phyloP scores from a whole-genome alignment of 805 yeast species.

The Wickerhamiella hasegawae region DNA sequence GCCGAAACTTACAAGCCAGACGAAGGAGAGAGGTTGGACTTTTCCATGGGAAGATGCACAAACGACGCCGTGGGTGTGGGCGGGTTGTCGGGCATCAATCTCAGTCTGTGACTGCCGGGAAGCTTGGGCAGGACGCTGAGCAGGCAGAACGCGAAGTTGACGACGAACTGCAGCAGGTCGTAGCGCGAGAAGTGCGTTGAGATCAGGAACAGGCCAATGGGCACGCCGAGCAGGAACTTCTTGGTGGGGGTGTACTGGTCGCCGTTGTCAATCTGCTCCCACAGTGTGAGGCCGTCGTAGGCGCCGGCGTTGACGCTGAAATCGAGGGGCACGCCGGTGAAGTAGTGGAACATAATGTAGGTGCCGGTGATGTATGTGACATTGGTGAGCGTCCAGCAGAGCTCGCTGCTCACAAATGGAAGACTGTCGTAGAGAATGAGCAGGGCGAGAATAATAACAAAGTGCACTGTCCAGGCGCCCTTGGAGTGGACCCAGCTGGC shows the following conservation, averaged over 20 bases:
- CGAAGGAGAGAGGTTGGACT: too few relatives aligned
- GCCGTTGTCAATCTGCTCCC: conserved; percentile 96
- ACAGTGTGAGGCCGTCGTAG: conserved; percentile 88
- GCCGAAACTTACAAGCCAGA: too few relatives aligned
- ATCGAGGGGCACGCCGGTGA: conserved; percentile 95
- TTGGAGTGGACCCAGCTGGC: conserved; percentile 94
- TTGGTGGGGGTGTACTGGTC: conserved; percentile 95
- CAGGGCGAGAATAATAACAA: conserved; percentile 61
- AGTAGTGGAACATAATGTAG: conserved; percentile 89
- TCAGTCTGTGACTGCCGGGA: conserved; percentile 32
- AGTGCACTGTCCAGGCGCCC: conserved; percentile 88
- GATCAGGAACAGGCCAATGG: conserved; percentile 68
- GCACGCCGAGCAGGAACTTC: conserved; percentile 85
- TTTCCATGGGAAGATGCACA: conserved; percentile 4
- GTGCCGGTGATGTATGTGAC: conserved; percentile 80
- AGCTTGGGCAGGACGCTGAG: conserved; percentile 84
- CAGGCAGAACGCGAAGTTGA: conserved; percentile 68
- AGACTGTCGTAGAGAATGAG: conserved; percentile 65
- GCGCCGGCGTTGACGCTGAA: conserved; percentile 68
- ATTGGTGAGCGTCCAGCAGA: conserved; percentile 90
- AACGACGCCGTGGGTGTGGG: conserved; percentile 6
- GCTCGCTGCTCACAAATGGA: conserved; percentile 65
- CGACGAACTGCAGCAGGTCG: conserved; percentile 59
- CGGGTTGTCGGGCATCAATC: conserved; percentile 18
- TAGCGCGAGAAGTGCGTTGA: conserved; percentile 85